Conservation (phyloP, 805 yeast species). For the Wickerhamiella shivajii region DNA sequence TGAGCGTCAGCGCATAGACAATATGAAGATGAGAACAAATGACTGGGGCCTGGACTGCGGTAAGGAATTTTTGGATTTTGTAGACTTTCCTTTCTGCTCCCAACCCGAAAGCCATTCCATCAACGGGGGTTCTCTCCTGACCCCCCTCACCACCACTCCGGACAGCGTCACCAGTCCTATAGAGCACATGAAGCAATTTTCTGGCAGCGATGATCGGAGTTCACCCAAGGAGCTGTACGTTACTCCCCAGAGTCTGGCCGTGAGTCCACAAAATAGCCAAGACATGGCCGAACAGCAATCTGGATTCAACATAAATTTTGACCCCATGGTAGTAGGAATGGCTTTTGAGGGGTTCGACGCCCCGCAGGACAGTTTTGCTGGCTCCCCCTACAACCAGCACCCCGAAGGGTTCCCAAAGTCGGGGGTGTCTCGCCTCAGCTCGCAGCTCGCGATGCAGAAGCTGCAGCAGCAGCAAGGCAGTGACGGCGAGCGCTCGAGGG, state of each 20-base stretch:
- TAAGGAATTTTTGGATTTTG: conserved; percentile 4
- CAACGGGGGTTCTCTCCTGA: conserved; percentile 3
- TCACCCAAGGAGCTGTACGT: conserved; percentile 1
- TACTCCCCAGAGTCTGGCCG: too few relatives aligned
- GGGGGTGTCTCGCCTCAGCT: conserved; percentile 2
- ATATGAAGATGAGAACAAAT: conserved; percentile 2
- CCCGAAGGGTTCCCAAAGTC: too few relatives aligned
- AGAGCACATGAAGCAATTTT: too few relatives aligned
- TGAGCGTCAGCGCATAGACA: conserved; percentile 6
- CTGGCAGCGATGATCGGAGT: neutral
- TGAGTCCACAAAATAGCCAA: too few relatives aligned
- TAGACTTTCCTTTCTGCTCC: neutral
- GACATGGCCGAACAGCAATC: too few relatives aligned
- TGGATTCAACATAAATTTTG: conserved; percentile 6
- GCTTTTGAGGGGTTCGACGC: conserved; percentile 8
- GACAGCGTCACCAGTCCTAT: conserved; percentile 7
- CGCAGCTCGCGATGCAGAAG: conserved; percentile 1
- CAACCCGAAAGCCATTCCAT: neutral
- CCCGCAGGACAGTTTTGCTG: conserved; percentile 1
- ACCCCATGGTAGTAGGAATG: conserved; percentile 5
- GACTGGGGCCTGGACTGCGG: conserved; percentile 7
- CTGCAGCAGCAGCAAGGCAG: conserved; percentile 1
- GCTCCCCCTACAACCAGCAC: neutral
- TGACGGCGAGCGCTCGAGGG: too few relatives aligned
- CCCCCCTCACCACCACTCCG: conserved; percentile 10